These are phyloP conservation scores for Trichoderma sp. DNA, from an alignment of 2,329 filamentous ascomycete species.

Conservation along the genomic window DNA sequence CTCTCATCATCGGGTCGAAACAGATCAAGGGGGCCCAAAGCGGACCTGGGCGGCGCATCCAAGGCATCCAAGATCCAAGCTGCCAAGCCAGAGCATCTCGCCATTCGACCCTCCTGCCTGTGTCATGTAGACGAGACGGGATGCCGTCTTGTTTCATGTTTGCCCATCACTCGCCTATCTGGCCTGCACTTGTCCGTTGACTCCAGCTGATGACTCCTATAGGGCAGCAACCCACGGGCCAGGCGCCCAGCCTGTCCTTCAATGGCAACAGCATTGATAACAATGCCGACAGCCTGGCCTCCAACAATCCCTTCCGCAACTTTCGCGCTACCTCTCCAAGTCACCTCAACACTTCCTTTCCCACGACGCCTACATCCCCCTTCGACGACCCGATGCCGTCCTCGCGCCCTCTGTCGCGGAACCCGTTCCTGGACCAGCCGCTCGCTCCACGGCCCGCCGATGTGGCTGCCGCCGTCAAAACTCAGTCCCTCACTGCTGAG, in stretches of 20 bases:
- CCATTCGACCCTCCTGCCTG: slow-evolving; percentile 28
- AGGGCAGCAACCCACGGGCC: slow-evolving; percentile 24
- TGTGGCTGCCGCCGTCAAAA: slow-evolving; percentile 50
- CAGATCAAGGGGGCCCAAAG: slow-evolving; percentile 8
- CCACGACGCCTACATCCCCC: slow-evolving; percentile 50
- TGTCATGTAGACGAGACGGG: slow-evolving; percentile 34
- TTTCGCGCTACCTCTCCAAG: slow-evolving; percentile 59
- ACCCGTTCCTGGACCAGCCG: slow-evolving; percentile 69
- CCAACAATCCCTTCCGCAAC: slow-evolving; percentile 81
- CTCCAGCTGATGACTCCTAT: slow-evolving; percentile 20
- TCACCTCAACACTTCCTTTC: slow-evolving; percentile 24
- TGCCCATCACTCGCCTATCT: slow-evolving; percentile 20
- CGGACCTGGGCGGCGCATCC: not conserved
- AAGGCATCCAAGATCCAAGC: not conserved
- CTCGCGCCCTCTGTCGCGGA: slow-evolving; percentile 65
- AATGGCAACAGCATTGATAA: slow-evolving; percentile 36
- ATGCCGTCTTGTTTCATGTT: slow-evolving; percentile 27
- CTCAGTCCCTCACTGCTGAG: slow-evolving; percentile 55
- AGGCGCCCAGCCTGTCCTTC: slow-evolving; percentile 50
- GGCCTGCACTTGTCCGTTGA: slow-evolving; percentile 4
- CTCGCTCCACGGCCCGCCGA: slow-evolving; percentile 42
- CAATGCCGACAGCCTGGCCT: slow-evolving; percentile 52
- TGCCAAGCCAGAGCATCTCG: slow-evolving; percentile 15
- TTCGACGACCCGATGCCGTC: slow-evolving; percentile 54
- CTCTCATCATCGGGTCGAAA: slow-evolving; percentile 1